These are phyloP conservation scores for Solanum appendiculatum DNA, from an alignment of 257 asterid species.

Conservation along the genomic window DNA sequence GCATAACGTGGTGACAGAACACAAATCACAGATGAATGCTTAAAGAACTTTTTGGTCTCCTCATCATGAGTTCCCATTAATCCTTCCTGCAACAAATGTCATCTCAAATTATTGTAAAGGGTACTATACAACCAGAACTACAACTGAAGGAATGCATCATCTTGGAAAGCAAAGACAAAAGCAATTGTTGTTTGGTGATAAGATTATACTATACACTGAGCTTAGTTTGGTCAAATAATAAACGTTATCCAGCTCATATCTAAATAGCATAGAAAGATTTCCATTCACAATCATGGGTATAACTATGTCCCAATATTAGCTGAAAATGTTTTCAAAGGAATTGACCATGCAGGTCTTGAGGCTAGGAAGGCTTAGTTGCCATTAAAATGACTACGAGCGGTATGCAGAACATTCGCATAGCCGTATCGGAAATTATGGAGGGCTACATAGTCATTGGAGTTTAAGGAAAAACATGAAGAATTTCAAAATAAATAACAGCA, in stretches of 20 bases:
- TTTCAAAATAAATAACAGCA: background rate
- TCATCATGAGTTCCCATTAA: conserved; percentile 90
- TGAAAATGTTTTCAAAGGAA: background rate
- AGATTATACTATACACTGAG: background rate
- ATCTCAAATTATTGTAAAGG: background rate
- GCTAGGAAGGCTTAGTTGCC: background rate
- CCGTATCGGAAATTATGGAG: background rate
- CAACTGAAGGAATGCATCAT: background rate
- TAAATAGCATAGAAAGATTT: background rate
- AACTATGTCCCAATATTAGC: background rate
- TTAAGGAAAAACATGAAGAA: background rate
- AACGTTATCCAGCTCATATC: background rate
- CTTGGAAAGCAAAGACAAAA: background rate
- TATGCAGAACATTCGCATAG: background rate
- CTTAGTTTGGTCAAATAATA: background rate
- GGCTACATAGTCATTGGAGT: background rate
- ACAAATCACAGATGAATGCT: conserved; percentile 80
- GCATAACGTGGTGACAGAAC: conserved; percentile 81
- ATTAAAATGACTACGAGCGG: background rate
- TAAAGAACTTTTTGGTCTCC: conserved; percentile 80
- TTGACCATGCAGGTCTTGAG: background rate
- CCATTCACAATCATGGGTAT: background rate
- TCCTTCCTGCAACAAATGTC: conserved; percentile 44
- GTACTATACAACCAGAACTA: background rate
- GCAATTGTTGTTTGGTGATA: background rate